phyloP scores from a whole-genome alignment of 768 basidiomycete species.

The Arthromyces matolae region DNA sequence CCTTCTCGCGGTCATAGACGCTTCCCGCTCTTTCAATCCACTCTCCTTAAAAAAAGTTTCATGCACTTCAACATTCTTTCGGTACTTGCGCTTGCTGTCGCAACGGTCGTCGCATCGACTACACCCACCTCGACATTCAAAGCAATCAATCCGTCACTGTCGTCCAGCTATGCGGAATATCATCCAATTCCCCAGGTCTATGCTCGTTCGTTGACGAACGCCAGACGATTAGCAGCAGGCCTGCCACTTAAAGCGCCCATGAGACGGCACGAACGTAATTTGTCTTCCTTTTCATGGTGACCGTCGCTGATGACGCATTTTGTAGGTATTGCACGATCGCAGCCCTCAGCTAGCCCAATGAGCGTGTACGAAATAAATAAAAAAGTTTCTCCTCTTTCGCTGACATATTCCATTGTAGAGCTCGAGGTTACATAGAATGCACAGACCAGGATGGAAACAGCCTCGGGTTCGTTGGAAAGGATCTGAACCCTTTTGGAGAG shows the following conservation, averaged over 20 bases:
- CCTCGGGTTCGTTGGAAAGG: constrained; percentile 7
- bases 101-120: background rate
- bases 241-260: constrained; percentile 8
- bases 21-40: background rate
- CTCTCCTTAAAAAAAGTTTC: background rate
- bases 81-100: constrained; percentile 4
- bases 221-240: constrained; percentile 8
- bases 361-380: too few species aligned
- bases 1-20: background rate
- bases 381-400: too few species aligned
- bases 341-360: constrained; percentile 2
- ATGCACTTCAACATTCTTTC: constrained; percentile 5
- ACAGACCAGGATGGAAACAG: constrained; percentile 7
- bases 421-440: constrained; percentile 5
- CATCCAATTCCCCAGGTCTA: constrained; percentile 6
- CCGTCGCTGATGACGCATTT: too few species aligned
- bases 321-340: background rate
- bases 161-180: background rate
- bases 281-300: too few species aligned
- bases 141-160: constrained; percentile 6
- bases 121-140: constrained; percentile 4
- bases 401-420: background rate
- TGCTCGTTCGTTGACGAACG: constrained; percentile 10
- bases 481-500: constrained; percentile 11
- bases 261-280: background rate